Evolutionary conservation across 805 yeast species (phyloP).

Genomic region (Allodekkera sacchari): DNA sequence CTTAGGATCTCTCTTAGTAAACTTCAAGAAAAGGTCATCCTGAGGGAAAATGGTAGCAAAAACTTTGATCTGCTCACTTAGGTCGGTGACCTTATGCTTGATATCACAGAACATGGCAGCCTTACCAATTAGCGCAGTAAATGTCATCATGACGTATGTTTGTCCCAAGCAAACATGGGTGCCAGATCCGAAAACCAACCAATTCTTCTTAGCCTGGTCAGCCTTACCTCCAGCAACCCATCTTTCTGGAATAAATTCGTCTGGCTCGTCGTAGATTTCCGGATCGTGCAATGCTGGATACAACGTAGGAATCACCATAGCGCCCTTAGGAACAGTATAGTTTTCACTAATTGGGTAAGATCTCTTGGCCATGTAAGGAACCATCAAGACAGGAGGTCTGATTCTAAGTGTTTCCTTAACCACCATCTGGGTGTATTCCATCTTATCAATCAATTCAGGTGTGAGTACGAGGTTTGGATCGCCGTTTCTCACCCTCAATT

Average conservation of each 20-base stretch:
- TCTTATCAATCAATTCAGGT: slow-evolving; percentile 70
- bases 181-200: slow-evolving; percentile 97
- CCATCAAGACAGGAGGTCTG: slow-evolving; percentile 98
- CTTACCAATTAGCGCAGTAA: slow-evolving; percentile 87
- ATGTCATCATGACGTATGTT: slow-evolving; percentile 83
- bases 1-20: slow-evolving; percentile 48
- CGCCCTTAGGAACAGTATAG: slow-evolving; percentile 92
- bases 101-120: slow-evolving; percentile 75
- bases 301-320: slow-evolving; percentile 93
- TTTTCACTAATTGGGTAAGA: slow-evolving; percentile 72
- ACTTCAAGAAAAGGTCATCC: slow-evolving; percentile 81
- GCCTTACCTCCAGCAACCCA: slow-evolving; percentile 80
- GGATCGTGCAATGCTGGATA: slow-evolving; percentile 98
- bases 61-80: slow-evolving; percentile 87
- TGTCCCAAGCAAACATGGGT: slow-evolving; percentile 96
- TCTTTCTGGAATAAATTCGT: slow-evolving; percentile 90
- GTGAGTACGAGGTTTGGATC: slow-evolving; percentile 57
- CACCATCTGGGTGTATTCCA: slow-evolving; percentile 84
- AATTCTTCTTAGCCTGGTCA: slow-evolving; percentile 71
- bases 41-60: slow-evolving; percentile 98
- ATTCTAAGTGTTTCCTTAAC: slow-evolving; percentile 88
- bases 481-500: slow-evolving; percentile 69
- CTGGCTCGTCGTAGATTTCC: slow-evolving; percentile 92
- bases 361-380: slow-evolving; percentile 89
- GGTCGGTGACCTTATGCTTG: slow-evolving; percentile 71